Evolutionary conservation across 192 early-diverging fungal species (phyloP).

Genomic region (Mortierella hygrophila): DNA sequence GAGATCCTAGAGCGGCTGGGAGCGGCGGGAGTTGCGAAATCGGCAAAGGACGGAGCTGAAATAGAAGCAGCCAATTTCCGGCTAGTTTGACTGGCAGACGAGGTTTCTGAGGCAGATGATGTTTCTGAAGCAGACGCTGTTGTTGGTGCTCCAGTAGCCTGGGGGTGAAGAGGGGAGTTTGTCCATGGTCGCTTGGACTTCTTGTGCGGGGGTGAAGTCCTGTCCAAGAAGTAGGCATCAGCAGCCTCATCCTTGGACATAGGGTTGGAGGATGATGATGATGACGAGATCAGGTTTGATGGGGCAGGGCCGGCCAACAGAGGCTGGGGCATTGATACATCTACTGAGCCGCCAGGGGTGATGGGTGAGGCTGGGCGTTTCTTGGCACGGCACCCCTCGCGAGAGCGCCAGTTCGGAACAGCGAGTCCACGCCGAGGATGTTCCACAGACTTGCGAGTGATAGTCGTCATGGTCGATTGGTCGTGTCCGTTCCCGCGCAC

Average conservation of each 20-base stretch:
- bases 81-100: neutral
- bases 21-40: conserved; percentile 40
- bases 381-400: conserved; percentile 48
- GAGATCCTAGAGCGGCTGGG: conserved; percentile 20
- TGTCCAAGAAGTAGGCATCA: conserved; percentile 31
- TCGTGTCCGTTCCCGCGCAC: conserved; percentile 22
- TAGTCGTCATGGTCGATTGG: conserved; percentile 34
- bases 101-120: neutral
- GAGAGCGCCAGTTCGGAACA: conserved; percentile 26
- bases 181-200: conserved; percentile 50
- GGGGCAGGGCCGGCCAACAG: conserved; percentile 1
- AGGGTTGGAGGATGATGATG: neutral
- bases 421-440: conserved; percentile 17
- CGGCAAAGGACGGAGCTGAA: conserved; percentile 49
- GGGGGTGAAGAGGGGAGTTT: neutral
- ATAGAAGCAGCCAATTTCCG: conserved; percentile 27
- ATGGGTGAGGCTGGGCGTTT: conserved; percentile 54
- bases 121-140: neutral
- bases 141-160: neutral
- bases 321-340: conserved; percentile 35
- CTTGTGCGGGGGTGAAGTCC: conserved; percentile 52
- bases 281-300: neutral
- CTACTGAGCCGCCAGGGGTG: conserved; percentile 47
- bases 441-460: conserved; percentile 34
- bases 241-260: neutral